phyloP scores from a whole-genome alignment of 2,329 filamentous ascomycete species.

The Pseudopyrenochaeta lycopersici region DNA sequence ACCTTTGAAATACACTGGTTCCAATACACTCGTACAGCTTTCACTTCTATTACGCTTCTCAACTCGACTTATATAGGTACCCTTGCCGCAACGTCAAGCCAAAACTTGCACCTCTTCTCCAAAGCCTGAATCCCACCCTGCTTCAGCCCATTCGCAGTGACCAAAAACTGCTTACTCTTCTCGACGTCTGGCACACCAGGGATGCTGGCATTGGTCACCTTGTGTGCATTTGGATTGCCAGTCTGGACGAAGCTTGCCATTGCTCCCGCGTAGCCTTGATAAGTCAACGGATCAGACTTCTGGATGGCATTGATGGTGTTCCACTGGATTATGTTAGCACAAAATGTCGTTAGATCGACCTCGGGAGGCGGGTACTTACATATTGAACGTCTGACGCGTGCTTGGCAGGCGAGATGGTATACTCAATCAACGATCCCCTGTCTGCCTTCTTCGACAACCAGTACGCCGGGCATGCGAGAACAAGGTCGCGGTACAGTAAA shows the following conservation, averaged over 20 bases:
- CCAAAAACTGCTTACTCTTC: constrained; percentile 60
- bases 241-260: constrained; percentile 69
- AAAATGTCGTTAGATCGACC: background rate
- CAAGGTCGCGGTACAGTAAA: constrained; percentile 66
- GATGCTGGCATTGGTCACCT: constrained; percentile 58
- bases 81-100: constrained; percentile 57
- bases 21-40: no score
- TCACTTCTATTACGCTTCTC: no score
- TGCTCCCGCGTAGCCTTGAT: constrained; percentile 66
- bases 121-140: constrained; percentile 52
- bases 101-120: constrained; percentile 62
- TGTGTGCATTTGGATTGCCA: constrained; percentile 66
- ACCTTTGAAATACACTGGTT: no score
- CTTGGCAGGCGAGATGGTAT: constrained; percentile 66
- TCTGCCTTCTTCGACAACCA: constrained; percentile 62
- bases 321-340: constrained; percentile 54
- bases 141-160: constrained; percentile 57
- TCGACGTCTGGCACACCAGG: constrained; percentile 57
- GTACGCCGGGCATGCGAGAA: constrained; percentile 67
- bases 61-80: constrained; percentile 59
- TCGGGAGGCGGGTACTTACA: constrained; percentile 54
- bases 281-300: constrained; percentile 61
- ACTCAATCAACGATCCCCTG: constrained; percentile 65
- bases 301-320: constrained; percentile 65
- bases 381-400: constrained; percentile 65